phyloP scores from a whole-genome alignment of 306 rosid genomes.

The Neltuma alba region DNA sequence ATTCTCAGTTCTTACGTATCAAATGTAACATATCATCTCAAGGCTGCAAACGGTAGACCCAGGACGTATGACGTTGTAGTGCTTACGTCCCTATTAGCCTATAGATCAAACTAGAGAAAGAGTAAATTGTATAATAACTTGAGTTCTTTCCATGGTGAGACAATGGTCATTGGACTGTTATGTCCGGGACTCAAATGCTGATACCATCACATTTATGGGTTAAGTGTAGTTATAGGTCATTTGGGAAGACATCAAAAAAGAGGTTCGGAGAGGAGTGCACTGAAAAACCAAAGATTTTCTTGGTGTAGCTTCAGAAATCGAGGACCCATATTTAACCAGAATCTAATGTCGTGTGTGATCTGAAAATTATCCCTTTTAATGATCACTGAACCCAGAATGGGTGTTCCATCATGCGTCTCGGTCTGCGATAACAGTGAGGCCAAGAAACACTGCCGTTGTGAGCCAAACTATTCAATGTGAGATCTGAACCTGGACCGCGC shows the following conservation, averaged over 20 bases:
- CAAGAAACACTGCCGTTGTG: conserved; percentile 6
- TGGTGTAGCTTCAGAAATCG: neutral
- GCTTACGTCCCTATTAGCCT: neutral
- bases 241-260: conserved; percentile 27
- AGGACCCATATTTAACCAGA: neutral
- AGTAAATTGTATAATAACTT: neutral
- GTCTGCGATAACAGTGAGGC: neutral
- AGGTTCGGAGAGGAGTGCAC: conserved; percentile 10
- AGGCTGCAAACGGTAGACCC: neutral
- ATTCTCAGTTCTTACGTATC: conserved; percentile 2
- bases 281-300: conserved; percentile 18
- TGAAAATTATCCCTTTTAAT: neutral
- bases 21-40: neutral
- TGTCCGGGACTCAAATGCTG: neutral
- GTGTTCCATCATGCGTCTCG: conserved; percentile 5
- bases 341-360: neutral
- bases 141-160: neutral
- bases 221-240: conserved; percentile 3
- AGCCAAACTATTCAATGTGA: conserved; percentile 22
- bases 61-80: conserved; percentile 1
- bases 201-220: neutral
- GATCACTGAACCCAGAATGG: neutral
- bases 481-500: neutral
- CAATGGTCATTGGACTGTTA: neutral
- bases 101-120: neutral